A percentile compares a stretch with the other conserved stretches of the same genome.
phyloP scores from a whole-genome alignment of 257 asterid species.

The Capsicum rhomboideum region DNA sequence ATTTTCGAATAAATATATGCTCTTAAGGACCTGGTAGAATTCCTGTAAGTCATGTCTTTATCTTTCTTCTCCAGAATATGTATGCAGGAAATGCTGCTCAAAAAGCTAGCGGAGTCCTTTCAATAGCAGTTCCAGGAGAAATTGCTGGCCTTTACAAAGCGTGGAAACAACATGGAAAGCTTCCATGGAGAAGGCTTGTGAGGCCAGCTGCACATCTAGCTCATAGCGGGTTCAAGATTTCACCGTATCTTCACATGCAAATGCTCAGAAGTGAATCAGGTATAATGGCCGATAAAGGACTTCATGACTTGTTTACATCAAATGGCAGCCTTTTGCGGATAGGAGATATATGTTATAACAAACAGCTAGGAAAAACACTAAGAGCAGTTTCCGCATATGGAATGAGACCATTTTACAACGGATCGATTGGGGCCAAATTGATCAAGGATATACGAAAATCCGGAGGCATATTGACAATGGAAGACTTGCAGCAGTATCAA shows the following conservation, averaged over 20 bases:
- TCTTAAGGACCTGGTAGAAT: background rate
- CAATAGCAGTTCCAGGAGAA: conserved; percentile 72
- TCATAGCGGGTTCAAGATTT: conserved; percentile 42
- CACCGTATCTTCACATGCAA: conserved; percentile 47
- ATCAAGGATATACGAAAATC: conserved; percentile 35
- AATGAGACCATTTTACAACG: conserved; percentile 36
- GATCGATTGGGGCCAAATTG: conserved; percentile 36
- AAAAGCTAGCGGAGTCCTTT: conserved; percentile 43
- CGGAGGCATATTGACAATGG: conserved; percentile 52
- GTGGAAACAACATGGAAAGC: conserved; percentile 45
- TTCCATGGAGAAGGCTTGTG: conserved; percentile 55
- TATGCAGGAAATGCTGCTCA: conserved; percentile 27
- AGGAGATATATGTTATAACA: conserved; percentile 47
- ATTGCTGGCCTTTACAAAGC: conserved; percentile 52
- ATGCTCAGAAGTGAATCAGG: conserved; percentile 28
- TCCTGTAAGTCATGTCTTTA: background rate
- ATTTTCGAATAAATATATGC: background rate
- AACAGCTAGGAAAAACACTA: conserved; percentile 32
- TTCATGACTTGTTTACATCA: conserved; percentile 32
- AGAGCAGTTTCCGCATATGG: conserved; percentile 25
- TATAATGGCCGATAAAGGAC: conserved; percentile 46
- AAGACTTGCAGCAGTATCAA: conserved; percentile 39
- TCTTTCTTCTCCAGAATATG: conserved; percentile 34
- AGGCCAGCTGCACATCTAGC: conserved; percentile 47
- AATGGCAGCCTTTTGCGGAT: conserved; percentile 38